These are phyloP conservation scores for Irineochytrium annulatum DNA, from an alignment of 192 early-diverging fungal genomes.

Conservation along the genomic window DNA sequence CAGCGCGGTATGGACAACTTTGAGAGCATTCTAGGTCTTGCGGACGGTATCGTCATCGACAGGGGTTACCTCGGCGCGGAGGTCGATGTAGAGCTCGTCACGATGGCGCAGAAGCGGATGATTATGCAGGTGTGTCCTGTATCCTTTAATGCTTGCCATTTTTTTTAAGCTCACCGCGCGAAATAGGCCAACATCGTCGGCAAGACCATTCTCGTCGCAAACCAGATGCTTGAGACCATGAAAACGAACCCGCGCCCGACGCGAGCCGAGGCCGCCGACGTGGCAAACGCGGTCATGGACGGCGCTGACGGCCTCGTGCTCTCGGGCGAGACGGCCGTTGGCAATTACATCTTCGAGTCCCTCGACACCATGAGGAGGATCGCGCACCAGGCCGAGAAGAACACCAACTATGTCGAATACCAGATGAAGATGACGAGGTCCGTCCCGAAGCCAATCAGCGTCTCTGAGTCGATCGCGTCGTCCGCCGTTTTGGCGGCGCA, in stretches of 20 bases:
- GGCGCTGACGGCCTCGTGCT: constrained; percentile 58
- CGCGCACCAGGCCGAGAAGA: constrained; percentile 48
- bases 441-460: constrained; percentile 52
- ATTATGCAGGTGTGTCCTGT: constrained; percentile 34
- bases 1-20: constrained; percentile 53
- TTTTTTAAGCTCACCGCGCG: not conserved
- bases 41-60: constrained; percentile 60
- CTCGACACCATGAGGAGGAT: constrained; percentile 47
- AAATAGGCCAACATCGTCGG: constrained; percentile 46
- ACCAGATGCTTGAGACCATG: constrained; percentile 63
- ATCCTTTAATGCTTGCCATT: not conserved
- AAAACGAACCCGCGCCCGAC: constrained; percentile 45
- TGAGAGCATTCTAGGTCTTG: constrained; percentile 45
- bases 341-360: constrained; percentile 47
- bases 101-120: constrained; percentile 58
- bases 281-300: constrained; percentile 57
- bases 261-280: constrained; percentile 40
- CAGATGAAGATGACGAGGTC: constrained; percentile 52
- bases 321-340: constrained; percentile 56
- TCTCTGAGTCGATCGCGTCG: constrained; percentile 57
- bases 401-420: constrained; percentile 57
- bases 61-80: constrained; percentile 58
- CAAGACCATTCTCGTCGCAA: constrained; percentile 55
- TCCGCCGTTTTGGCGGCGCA: constrained; percentile 49
- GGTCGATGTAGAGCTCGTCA: constrained; percentile 52